Conservation (phyloP, 495 filamentous ascomycete genomes). For the Pyrenula massariospora region DNA sequence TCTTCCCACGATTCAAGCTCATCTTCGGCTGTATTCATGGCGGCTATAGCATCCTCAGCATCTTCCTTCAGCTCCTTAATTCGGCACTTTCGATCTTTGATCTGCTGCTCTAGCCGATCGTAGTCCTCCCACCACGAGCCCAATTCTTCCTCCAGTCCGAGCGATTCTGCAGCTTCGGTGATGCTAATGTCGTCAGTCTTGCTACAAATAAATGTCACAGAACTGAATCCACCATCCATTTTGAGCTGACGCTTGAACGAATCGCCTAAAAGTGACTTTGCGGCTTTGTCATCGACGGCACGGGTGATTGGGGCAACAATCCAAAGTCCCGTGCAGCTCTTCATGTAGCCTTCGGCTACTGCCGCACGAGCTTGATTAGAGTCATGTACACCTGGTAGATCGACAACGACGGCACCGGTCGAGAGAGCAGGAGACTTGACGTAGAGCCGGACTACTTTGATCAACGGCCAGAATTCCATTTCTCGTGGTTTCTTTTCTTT, state of each 20-base stretch:
- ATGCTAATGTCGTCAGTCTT: conserved; percentile 59
- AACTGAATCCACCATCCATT: conserved; percentile 44
- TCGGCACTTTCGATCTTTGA: conserved; percentile 16
- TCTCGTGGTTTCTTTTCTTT: conserved; percentile 17
- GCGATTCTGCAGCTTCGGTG: conserved; percentile 32
- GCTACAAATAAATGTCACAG: conserved; percentile 53
- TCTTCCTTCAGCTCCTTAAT: conserved; percentile 23
- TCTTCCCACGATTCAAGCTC: conserved; percentile 33
- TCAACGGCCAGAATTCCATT: conserved; percentile 55
- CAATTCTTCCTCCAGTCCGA: conserved; percentile 30
- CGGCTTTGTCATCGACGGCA: conserved; percentile 55
- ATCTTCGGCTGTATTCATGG: conserved; percentile 24
- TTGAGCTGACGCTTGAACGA: conserved; percentile 54
- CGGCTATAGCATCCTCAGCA: conserved; percentile 16
- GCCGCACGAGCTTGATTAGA: conserved; percentile 52
- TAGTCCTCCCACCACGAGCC: conserved; percentile 16
- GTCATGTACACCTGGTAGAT: conserved; percentile 55
- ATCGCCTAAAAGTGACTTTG: conserved; percentile 46
- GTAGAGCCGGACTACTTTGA: conserved; percentile 50
- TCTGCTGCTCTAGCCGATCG: conserved; percentile 21
- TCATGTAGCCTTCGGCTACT: conserved; percentile 51
- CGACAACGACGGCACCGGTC: conserved; percentile 54
- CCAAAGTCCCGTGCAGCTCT: conserved; percentile 31
- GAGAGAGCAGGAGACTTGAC: conserved; percentile 41
- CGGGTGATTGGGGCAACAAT: conserved; percentile 55